Evolutionary conservation across 495 filamentous ascomycete genomes (phyloP), one percentile per base, ranked within the genome.

Genomic region (Penicillium canescens): DNA sequence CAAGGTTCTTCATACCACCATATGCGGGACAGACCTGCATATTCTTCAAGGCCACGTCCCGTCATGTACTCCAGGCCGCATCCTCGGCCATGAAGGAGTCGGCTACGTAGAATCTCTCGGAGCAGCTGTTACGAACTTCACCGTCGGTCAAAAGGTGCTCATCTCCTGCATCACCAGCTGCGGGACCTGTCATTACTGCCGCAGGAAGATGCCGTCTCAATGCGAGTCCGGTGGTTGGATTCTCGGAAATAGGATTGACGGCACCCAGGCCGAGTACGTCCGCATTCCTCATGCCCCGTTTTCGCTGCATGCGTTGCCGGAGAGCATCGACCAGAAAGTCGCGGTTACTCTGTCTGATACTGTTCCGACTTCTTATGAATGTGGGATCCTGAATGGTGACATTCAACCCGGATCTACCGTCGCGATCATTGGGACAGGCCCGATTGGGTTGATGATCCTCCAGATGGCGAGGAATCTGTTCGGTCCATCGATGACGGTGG

Each of bases 71-170:
- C 82, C 84, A 53, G 89, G 90, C 44, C 88, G 92, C 64, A 91
- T 94, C 57, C 76, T 93, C 1, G 90, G 90, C 40, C 88, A 95
- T 66, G 89, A 93, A 55, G 91, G 90, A 68, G 88, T 86, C 63
- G 89, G 90, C 33, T 70, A 84, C 23, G 83, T 92, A 12, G 85
- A 90, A 23, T 70, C 78, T 21, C 75, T 90, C n/a, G 90, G 90
- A 1, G 56, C 79, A 0, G 78, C 52, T 0, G 83, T 90, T 8
- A 81, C 63, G 31, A 73, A 67, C 7, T 68, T 86, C n/a, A 52
- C 52, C 26, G 63, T 70, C 49, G 66, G 75, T 39, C 66, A 80
- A 21, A 54, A 38, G 10, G 73, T 79, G 3, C 46, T 79, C 7
- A 70, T 77, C 37, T 67, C 67, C 18, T 75, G 68, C 41, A 75